A percentile compares a stretch with the other conserved stretches of the same genome.
phyloP scores from a whole-genome alignment of 1,284 basidiomycete genomes.

The Trametes versicolor region DNA sequence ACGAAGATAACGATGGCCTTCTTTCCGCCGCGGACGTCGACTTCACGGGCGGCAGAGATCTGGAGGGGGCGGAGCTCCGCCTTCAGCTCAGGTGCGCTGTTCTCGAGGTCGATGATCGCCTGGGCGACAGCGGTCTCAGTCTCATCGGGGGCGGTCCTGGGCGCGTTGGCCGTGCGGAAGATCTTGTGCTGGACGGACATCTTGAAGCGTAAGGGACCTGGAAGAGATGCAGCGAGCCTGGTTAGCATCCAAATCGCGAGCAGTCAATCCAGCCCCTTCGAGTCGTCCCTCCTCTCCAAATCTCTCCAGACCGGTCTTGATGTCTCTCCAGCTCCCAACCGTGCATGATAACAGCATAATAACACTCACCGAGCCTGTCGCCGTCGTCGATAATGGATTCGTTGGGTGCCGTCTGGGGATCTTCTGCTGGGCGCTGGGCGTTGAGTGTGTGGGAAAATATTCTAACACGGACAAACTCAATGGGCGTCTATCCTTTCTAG shows the following conservation, averaged over 20 bases:
- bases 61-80: slow-evolving; percentile 94
- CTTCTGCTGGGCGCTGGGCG: slow-evolving; percentile 29
- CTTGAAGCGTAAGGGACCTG: slow-evolving; percentile 52
- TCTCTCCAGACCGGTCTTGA: slow-evolving; percentile 24
- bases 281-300: slow-evolving; percentile 40
- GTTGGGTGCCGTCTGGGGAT: slow-evolving; percentile 32
- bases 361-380: slow-evolving; percentile 57
- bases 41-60: slow-evolving; percentile 98
- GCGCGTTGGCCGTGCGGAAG: slow-evolving; percentile 95
- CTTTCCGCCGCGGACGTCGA: slow-evolving; percentile 99
- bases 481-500: slow-evolving; percentile 9
- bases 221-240: slow-evolving; percentile 43
- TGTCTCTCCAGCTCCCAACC: slow-evolving; percentile 20
- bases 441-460: slow-evolving; percentile 25
- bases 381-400: slow-evolving; percentile 45
- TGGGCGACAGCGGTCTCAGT: slow-evolving; percentile 94
- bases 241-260: slow-evolving; percentile 56
- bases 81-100: slow-evolving; percentile 98
- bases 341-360: slow-evolving; percentile 36
- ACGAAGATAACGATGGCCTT: slow-evolving; percentile 99
- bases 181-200: slow-evolving; percentile 91
- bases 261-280: slow-evolving; percentile 57
- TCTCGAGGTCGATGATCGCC: slow-evolving; percentile 97
- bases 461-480: slow-evolving; percentile 23
- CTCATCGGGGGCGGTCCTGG: slow-evolving; percentile 89